Evolutionary conservation across 306 rosid genomes (phyloP), one percentile per base, ranked within the genome.

Genomic region (Urtica urens): DNA sequence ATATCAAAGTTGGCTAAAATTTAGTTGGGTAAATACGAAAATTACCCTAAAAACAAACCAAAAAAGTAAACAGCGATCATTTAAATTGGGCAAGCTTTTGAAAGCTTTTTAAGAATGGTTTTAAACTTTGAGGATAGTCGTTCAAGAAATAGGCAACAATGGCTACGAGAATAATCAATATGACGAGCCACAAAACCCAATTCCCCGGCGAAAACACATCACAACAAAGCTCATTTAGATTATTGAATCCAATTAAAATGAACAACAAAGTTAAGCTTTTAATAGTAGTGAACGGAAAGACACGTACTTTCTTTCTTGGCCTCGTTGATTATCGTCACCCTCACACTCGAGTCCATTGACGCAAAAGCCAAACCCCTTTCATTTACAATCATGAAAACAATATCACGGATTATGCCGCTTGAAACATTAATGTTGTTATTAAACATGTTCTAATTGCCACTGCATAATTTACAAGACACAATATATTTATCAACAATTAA

Each of bases 301-400:
- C n/a, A n/a, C n/a, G n/a, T 77, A 90, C 99, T 90, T 4, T 53
- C 78, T 56, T 67, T 71, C 69, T 65, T 49, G 68, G 58, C 74
- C 45, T 77, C 85, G 64, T n/a, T n/a, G 37, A 85, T 64, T 44
- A 66, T 23, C 22, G 93, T 75, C 52, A 85, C 87, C 71, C 87
- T 77, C 11, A 72, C 92, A 73, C 92, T 79, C 24, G 95, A 81
- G 62, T 85, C 99, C 82, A 79, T 31, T 27, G 99, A 90, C 40
- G 78, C 79, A 39, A 95, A 85, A 54, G 87, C 95, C 78, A 90
- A 60, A 45, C 71, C 73, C 78, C 95, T 90, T n/a, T n/a, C n/a
- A n/a, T n/a, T n/a, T n/a, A 69, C 8, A 71, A 31, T 65, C 33
- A 60, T 28, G 17, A 51, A 70, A 38, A n/a, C 24, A 22, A 34